These are phyloP conservation scores for Rhizopogon rudus DNA, from an alignment of 768 basidiomycete species.

Conservation along the genomic window DNA sequence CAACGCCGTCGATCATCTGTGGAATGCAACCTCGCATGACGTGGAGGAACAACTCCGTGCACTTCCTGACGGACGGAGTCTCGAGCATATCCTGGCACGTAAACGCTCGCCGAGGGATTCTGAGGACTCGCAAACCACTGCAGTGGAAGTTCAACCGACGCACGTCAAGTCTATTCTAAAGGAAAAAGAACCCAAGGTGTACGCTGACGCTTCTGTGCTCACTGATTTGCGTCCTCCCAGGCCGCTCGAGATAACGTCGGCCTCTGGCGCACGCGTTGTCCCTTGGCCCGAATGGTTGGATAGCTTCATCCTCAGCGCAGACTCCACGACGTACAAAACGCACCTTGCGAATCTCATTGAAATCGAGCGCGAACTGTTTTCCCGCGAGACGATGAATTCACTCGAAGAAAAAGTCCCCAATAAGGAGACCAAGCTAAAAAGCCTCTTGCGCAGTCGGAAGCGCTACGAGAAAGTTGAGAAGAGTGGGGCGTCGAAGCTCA, in stretches of 20 bases:
- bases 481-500: conserved; percentile 45
- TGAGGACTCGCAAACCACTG: conserved; percentile 60
- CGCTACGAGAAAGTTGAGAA: conserved; percentile 27
- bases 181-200: conserved; percentile 9
- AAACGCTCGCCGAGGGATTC: conserved; percentile 52
- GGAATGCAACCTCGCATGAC: conserved; percentile 38
- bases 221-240: conserved; percentile 14
- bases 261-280: conserved; percentile 22
- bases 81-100: conserved; percentile 11
- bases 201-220: conserved; percentile 14
- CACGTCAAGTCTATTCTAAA: conserved; percentile 10
- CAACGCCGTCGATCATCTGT: conserved; percentile 38
- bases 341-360: conserved; percentile 30
- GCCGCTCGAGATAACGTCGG: conserved; percentile 12
- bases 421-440: conserved; percentile 36
- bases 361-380: conserved; percentile 30
- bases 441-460: conserved; percentile 38
- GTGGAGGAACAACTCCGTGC: conserved; percentile 38
- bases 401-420: conserved; percentile 19
- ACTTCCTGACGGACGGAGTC: conserved; percentile 2
- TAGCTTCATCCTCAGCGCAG: conserved; percentile 27
- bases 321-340: conserved; percentile 30
- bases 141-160: conserved; percentile 29
- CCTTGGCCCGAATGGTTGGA: conserved; percentile 40
- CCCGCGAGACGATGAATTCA: conserved; percentile 14